phyloP scores from a whole-genome alignment of 2,329 filamentous ascomycete species.

The Aureobasidium vineae region DNA sequence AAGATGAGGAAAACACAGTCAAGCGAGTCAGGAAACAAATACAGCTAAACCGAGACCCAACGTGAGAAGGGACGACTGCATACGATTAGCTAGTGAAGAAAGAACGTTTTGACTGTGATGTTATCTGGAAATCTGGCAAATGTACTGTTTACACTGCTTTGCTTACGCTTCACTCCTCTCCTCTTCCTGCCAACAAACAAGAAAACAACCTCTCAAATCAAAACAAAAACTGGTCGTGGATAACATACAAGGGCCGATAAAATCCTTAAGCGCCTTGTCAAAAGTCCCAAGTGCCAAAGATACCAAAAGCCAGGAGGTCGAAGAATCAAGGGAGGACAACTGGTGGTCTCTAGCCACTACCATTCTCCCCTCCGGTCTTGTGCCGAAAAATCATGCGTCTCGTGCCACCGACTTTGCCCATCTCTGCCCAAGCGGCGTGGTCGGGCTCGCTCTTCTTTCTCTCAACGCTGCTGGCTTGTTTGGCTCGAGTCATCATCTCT shows the following conservation, averaged over 20 bases:
- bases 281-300: neutral
- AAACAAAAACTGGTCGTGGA: neutral
- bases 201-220: neutral
- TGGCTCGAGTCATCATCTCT: slow-evolving; percentile 76
- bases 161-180: neutral
- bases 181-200: neutral
- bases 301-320: neutral
- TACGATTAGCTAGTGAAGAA: too few relatives aligned
- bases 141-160: neutral
- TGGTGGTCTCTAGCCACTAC: neutral
- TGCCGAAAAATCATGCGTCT: slow-evolving; percentile 58
- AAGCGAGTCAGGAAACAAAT: too few relatives aligned
- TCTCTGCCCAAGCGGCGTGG: slow-evolving; percentile 58
- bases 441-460: slow-evolving; percentile 37
- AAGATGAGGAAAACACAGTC: too few relatives aligned
- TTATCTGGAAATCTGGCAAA: neutral
- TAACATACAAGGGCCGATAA: neutral
- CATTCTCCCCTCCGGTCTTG: slow-evolving; percentile 7
- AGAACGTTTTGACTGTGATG: neutral
- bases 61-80: too few relatives aligned
- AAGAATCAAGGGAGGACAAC: neutral
- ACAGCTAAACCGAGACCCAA: too few relatives aligned
- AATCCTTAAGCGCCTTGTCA: neutral
- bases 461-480: slow-evolving; percentile 62
- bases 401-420: slow-evolving; percentile 70